Base-by-base conservation (phyloP, 768 basidiomycete species). In the Naganishia friedmannii region DNA sequence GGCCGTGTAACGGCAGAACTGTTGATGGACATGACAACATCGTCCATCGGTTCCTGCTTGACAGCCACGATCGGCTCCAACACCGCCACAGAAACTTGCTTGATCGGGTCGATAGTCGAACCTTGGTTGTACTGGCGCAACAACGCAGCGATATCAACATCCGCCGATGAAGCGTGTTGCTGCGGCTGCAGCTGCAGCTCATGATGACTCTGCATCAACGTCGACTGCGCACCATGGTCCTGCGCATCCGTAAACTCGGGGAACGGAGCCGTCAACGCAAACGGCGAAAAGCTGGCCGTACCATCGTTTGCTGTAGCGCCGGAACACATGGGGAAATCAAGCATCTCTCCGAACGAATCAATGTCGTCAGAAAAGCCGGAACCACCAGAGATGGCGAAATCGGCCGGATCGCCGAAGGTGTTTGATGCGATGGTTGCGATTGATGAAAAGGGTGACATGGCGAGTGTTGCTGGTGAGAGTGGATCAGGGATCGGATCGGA, bases 321-420 rank as follows among this genome's bases (percentile, higher is more conserved):
- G 57, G 37, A 39, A 63, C 60, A 63, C 60, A 63, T 56, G 6
- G 57, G 57, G 57, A 58, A 58, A 58, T 39, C 57, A 19, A 58
- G 42, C 42, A 42, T 42, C 42, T 42, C 42, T 13, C 42, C 42
- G 42, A 42, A 13, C 15, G 42, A 13, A 42, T 42, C 42, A 17
- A n/a, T n/a, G n/a, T n/a, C n/a, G n/a, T 42, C 42, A 10, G 42
- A 13, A 15, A 42, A 42, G 7, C 42, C 42, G 15, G 42, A 42
- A 42, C 42, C 42, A 42, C 42, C 42, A 42, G 42, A 42, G 15
- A 42, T 63, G 10, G 60, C 42, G 23, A 51, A 51, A 63, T 63
- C 57, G 34, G 34, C 7, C 34, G 29, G 34, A 13, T 58, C 60
- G 26, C 23, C 39, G 15, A 63, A 63, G 0, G 37, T 45, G 42